Percentiles rank a stretch among this genome's conserved stretches.
Evolutionary conservation across 2,329 filamentous ascomycete genomes (phyloP).

Genomic region (Taxawa tesnikishii): DNA sequence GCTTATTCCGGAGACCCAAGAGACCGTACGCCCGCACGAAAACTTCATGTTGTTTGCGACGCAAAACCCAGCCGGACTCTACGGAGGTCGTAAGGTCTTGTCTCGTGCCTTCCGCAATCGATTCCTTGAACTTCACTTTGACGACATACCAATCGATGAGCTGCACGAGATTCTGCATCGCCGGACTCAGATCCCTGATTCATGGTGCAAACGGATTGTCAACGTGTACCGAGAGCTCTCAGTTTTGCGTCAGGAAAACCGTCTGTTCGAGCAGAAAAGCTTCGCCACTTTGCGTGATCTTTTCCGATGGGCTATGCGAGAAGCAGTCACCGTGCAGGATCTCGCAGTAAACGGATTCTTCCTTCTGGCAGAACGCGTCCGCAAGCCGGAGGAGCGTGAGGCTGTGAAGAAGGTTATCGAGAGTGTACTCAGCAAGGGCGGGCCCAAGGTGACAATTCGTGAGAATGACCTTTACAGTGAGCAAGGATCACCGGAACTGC

Average conservation of each 20-base stretch:
- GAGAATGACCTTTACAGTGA: constrained; percentile 58
- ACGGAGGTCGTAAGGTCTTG: constrained; percentile 85
- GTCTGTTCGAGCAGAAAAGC: constrained; percentile 93
- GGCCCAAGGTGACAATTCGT: constrained; percentile 58
- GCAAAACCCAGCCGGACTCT: constrained; percentile 90
- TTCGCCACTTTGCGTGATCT: constrained; percentile 94
- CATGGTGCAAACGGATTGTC: constrained; percentile 84
- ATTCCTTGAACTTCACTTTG: constrained; percentile 93
- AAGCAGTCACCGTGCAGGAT: constrained; percentile 74
- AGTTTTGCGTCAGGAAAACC: constrained; percentile 72
- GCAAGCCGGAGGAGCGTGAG: constrained; percentile 74
- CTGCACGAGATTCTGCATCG: constrained; percentile 83
- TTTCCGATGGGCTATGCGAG: constrained; percentile 85
- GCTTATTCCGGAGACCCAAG: constrained; percentile 91
- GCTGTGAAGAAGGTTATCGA: constrained; percentile 85
- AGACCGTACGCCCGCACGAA: constrained; percentile 79
- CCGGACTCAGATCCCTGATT: constrained; percentile 77
- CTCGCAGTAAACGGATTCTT: constrained; percentile 91
- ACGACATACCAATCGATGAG: constrained; percentile 93
- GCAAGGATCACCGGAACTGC: constrained; percentile 21
- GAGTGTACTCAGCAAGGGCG: constrained; percentile 57
- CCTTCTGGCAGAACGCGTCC: constrained; percentile 86
- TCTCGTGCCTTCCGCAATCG: constrained; percentile 93
- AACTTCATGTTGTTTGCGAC: constrained; percentile 98
- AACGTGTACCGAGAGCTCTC: constrained; percentile 90